A percentile compares a stretch with the other conserved stretches of the same genome.
Evolutionary conservation across 805 yeast genomes (phyloP).

Genomic region (Starmerella roubikii): DNA sequence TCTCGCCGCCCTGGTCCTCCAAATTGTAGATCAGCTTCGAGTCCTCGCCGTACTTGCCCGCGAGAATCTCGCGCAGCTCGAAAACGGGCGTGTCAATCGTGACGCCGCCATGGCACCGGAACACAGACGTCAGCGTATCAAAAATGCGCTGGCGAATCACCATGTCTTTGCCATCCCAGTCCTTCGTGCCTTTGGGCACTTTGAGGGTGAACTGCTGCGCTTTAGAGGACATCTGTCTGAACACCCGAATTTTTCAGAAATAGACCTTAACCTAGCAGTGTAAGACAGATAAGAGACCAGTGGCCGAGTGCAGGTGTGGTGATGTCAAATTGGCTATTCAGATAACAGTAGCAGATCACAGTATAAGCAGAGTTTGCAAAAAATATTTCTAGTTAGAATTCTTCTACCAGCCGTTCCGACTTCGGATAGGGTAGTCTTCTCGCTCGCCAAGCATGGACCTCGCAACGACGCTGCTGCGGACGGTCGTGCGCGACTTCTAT

Average conservation of each 20-base stretch:
- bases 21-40: constrained; percentile 89
- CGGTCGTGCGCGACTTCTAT: constrained; percentile 78
- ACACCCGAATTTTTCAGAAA: constrained; percentile 1
- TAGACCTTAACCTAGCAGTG: too few species aligned
- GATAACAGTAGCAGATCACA: too few species aligned
- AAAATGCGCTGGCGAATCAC: constrained; percentile 82
- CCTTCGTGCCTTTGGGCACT: constrained; percentile 94
- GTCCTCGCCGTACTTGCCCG: constrained; percentile 98
- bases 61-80: constrained; percentile 78
- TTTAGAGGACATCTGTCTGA: constrained; percentile 5
- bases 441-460: too few species aligned
- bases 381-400: too few species aligned
- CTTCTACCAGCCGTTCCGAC: too few species aligned
- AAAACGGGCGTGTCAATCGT: constrained; percentile 98
- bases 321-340: too few species aligned
- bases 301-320: too few species aligned
- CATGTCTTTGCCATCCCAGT: constrained; percentile 98
- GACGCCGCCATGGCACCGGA: constrained; percentile 95
- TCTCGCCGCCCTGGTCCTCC: constrained; percentile 98
- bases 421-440: too few species aligned
- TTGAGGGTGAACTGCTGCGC: constrained; percentile 49
- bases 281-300: too few species aligned
- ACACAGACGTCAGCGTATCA: constrained; percentile 51
- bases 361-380: too few species aligned
- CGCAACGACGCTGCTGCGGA: constrained; percentile 38